Conservation (phyloP, 768 basidiomycete genomes). For the Termitomyces sp. region DNA sequence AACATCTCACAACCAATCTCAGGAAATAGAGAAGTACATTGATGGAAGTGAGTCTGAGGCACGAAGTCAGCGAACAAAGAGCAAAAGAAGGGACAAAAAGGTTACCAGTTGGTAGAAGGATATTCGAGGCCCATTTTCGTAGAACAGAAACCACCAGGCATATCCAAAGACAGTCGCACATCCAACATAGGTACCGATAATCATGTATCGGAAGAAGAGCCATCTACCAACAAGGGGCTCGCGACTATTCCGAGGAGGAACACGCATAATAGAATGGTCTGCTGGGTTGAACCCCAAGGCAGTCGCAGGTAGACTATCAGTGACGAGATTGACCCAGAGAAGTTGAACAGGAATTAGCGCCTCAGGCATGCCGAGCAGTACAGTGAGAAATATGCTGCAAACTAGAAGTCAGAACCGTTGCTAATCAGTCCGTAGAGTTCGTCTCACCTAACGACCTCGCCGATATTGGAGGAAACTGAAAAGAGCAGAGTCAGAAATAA, state of each 20-base stretch:
- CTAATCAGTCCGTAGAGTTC: not conserved
- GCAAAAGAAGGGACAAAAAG: not conserved
- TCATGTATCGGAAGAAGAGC: constrained; percentile 95
- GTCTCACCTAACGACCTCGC: constrained; percentile 78
- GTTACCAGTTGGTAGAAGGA: constrained; percentile 84
- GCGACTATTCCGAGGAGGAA: constrained; percentile 83
- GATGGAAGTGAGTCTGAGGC: constrained; percentile 84
- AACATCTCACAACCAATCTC: constrained; percentile 97
- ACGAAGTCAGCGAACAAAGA: not conserved
- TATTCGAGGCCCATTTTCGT: constrained; percentile 87
- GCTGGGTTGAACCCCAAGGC: constrained; percentile 97
- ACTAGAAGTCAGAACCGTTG: constrained; percentile 16
- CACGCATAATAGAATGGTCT: constrained; percentile 94
- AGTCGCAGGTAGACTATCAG: constrained; percentile 93
- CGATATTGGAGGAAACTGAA: constrained; percentile 90
- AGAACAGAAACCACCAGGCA: constrained; percentile 98
- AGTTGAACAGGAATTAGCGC: constrained; percentile 97
- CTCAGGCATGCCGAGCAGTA: constrained; percentile 98
- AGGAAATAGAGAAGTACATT: constrained; percentile 78
- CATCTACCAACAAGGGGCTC: constrained; percentile 91
- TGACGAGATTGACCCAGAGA: constrained; percentile 97
- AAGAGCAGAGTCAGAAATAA: not conserved
- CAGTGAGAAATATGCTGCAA: constrained; percentile 87
- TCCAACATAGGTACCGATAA: constrained; percentile 92
- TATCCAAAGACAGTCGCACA: constrained; percentile 95